phyloP scores from a whole-genome alignment of 305 asterid species.

The Nicotiana rustica region DNA sequence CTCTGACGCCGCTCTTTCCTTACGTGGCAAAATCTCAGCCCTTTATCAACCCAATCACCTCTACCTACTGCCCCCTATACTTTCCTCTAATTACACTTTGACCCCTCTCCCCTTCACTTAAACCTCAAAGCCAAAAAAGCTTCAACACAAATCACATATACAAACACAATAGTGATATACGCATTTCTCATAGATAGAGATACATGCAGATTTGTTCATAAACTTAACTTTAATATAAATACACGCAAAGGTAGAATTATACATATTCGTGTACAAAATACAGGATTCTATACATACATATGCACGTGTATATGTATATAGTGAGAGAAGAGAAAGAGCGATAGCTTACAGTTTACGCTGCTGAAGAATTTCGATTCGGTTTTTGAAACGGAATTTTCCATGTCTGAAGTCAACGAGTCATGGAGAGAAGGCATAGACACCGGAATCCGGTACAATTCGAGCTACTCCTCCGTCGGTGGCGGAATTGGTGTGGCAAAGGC shows the following conservation, averaged over 20 bases:
- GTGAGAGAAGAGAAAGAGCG: slow-evolving; percentile 9
- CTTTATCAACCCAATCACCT: slow-evolving; percentile 26
- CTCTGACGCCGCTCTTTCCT: slow-evolving; percentile 34
- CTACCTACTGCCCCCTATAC: slow-evolving; percentile 37
- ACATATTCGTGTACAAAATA: background rate
- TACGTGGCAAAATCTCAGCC: slow-evolving; percentile 55
- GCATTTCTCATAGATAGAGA: background rate
- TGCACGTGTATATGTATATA: background rate
- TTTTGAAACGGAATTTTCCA: slow-evolving; percentile 39
- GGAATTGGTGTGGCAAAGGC: slow-evolving; percentile 34
- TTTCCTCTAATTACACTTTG: slow-evolving; percentile 43
- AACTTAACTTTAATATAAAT: no score
- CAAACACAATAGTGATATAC: background rate
- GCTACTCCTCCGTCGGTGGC: slow-evolving; percentile 36
- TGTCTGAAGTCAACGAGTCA: slow-evolving; percentile 74
- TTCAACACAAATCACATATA: no score
- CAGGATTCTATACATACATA: slow-evolving; percentile 29
- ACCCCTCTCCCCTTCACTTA: slow-evolving; percentile 42
- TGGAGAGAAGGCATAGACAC: slow-evolving; percentile 48
- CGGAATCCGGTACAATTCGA: slow-evolving; percentile 45
- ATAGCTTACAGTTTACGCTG: slow-evolving; percentile 46
- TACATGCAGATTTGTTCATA: background rate
- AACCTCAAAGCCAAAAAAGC: slow-evolving; percentile 28
- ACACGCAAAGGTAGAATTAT: background rate
- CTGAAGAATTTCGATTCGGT: slow-evolving; percentile 37